Percentiles rank a stretch among this genome's conserved stretches.
Evolutionary conservation across 441 rosid genomes (phyloP).

Genomic region (Hypseocharis bilobata): DNA sequence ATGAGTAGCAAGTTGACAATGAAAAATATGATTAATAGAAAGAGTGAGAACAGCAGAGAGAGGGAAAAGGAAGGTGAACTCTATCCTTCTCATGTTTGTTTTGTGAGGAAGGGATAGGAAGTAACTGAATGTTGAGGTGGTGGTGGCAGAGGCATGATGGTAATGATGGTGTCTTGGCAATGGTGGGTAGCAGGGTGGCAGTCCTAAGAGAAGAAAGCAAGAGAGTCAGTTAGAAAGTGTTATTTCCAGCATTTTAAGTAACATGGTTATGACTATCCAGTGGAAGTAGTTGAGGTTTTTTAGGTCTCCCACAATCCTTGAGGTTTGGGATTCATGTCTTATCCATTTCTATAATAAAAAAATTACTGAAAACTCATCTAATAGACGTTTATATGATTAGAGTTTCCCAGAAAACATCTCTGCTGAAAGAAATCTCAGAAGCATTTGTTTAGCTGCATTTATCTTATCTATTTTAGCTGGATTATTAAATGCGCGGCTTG

Average conservation of each 20-base stretch:
- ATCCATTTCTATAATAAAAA: no score
- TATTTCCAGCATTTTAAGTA: no score
- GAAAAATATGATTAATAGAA: neutral
- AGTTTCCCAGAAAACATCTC: no score
- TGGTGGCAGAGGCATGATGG: neutral
- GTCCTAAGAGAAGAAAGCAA: no score
- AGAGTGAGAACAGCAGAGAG: neutral
- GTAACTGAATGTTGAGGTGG: neutral
- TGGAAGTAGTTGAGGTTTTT: neutral
- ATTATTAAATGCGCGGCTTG: no score
- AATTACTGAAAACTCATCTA: neutral
- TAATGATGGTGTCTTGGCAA: neutral
- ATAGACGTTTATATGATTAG: no score
- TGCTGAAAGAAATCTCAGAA: no score
- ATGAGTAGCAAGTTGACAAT: no score
- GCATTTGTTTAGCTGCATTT: neutral
- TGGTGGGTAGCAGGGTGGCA: no score
- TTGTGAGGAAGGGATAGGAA: neutral
- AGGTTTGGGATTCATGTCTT: neutral
- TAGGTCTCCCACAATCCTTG: neutral
- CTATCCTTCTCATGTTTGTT: neutral
- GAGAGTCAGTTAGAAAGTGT: no score
- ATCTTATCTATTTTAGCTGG: no score
- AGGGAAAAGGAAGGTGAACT: neutral
- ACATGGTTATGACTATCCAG: neutral